Evolutionary conservation across 345 rosid species (phyloP), one percentile per base, ranked within the genome.

Genomic region (Microthlaspi erraticum): DNA sequence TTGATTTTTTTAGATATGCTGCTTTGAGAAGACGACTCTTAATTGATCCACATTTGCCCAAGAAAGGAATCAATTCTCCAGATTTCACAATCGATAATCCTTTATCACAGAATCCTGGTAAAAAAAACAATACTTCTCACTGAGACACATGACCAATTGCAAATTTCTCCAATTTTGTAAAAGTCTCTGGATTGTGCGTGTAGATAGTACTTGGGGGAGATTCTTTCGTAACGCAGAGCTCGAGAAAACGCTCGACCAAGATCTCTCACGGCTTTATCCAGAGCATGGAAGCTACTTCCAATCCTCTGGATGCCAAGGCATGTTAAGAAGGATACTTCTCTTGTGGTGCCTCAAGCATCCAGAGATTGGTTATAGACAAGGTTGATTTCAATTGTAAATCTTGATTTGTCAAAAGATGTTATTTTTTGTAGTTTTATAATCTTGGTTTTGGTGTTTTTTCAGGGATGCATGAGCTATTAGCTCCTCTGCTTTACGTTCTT

Each of bases 391-490:
- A 42, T 39, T 7, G 10, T 66, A 1, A 1, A 5, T 14, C 9
- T 58, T 19, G 39, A 54, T 32, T 31, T 53, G 31, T 4, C 3
- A 11, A 5, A 36, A 6, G 37, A 32, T 13, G 45, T 8, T 18
- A 11, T 14, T 8, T 18, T 16, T 14, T 8, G 2, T 0, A 9
- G 34, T n/a, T 46, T 14, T 39, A 16, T 36, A 23, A 23, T 23
- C 2, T 29, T 33, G 19, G 2, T 71, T 44, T 33, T 72, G 33
- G 73, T 64, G 1, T 1, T 20, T 42, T 62, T 19, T 80, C n/a
- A 94, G 99, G 99, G 65, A 91, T 94, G 99, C 99, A 94, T 73
- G 99, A 94, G 77, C 84, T 94, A 26, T 79, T 94, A 89, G 99
- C 99, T 62, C 99, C 99, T 64, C 60, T 94, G 67, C 81, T 94